Conservation (phyloP, 2,329 filamentous ascomycete species). For the Cercospora berteroae region DNA sequence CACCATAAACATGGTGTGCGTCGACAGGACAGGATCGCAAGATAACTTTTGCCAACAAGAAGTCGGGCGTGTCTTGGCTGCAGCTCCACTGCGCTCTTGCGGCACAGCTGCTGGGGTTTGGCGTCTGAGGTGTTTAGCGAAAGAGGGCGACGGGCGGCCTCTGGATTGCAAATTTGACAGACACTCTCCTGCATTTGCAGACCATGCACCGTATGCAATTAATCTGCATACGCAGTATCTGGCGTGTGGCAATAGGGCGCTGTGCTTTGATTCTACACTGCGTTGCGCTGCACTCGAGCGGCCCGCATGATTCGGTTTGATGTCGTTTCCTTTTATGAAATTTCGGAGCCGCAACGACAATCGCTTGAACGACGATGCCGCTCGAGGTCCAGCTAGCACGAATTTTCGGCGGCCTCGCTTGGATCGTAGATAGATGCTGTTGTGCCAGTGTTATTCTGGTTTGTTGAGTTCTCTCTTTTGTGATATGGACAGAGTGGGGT, state of each 20-base stretch:
- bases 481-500: background rate
- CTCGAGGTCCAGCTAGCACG: background rate
- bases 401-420: background rate
- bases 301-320: background rate
- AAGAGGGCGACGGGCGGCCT: background rate
- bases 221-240: background rate
- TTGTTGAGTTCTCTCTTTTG: background rate
- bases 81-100: background rate
- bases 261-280: background rate
- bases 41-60: background rate
- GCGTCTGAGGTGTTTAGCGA: background rate
- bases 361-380: background rate
- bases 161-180: background rate
- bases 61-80: background rate
- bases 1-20: background rate
- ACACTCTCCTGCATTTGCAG: background rate
- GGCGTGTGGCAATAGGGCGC: background rate
- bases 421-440: background rate
- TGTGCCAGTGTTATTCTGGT: background rate
- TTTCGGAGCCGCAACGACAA: background rate
- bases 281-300: background rate
- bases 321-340: background rate
- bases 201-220: background rate
- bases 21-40: background rate
- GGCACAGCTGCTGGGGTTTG: background rate